Base-by-base conservation (phyloP, 1,139 yeast genomes). In the Martiniozyma asiatica region DNA sequence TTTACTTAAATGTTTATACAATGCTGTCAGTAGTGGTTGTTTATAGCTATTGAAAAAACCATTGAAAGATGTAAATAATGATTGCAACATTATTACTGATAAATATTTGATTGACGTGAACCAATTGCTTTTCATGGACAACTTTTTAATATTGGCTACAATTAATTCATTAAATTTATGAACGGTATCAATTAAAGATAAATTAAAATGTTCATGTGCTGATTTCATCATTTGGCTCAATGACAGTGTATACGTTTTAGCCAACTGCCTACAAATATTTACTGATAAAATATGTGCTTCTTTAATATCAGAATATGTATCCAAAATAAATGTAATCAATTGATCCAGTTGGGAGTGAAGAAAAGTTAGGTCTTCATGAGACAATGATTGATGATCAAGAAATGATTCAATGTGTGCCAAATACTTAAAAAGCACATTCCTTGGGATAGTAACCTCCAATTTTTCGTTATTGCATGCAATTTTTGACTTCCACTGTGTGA, bases 41-140 rank as follows among this genome's bases (percentile, higher is more conserved):
- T 53, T 53, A 31, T 31, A 41, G 9, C 48, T 44, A 28, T 49
- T 52, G 12, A 53, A 36, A 23, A 53, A 53, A 1, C 58, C 58
- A 26, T 43, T 43, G 30, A 53, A 53, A 24, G 41, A 44, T 8
- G 45, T 40, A 26, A 48, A 49, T 3, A 52, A 34, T 12, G 39
- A 36, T 30, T 49, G 50, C 16, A 53, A 34, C 6, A 50, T 24
- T 3, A 50, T 39, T n/a, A 47, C 28, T 10, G 50, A 40, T 20
- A 50, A 16, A 27, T 52, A 55, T 32, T 53, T 53, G 7, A 44
- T 22, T 2, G 45, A 34, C 5, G 49, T 42, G 29, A 39, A 48
- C 54, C 56, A 52, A 31, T 47, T 51, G 14, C 40, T 37, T 8
- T 44, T 46, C 43, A 51, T 35, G n/a, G 52, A 43, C 3, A 51